Conservation (phyloP, 1,139 yeast species). For the Ogataea hybrid region DNA sequence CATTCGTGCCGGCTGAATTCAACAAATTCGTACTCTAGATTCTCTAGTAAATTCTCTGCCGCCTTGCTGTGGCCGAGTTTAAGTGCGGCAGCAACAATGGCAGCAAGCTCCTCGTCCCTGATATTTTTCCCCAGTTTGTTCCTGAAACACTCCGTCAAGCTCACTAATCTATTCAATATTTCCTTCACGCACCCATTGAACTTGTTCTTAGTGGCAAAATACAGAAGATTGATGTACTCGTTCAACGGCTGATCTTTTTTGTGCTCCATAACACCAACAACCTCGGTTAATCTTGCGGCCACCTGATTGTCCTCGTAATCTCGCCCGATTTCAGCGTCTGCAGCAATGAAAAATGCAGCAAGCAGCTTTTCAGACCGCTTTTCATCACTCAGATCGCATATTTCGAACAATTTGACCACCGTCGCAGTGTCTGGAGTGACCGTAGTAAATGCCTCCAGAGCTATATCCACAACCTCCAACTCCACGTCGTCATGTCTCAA, state of each 20-base stretch:
- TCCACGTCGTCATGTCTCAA: slow-evolving; percentile 17
- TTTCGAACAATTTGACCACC: slow-evolving; percentile 20
- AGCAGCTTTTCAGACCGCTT: slow-evolving; percentile 17
- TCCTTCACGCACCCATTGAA: slow-evolving; percentile 25
- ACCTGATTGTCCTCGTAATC: slow-evolving; percentile 29
- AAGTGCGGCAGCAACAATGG: slow-evolving; percentile 26
- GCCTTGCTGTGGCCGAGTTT: slow-evolving; percentile 21
- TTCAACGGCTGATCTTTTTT: slow-evolving; percentile 21
- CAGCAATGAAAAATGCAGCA: slow-evolving; percentile 26
- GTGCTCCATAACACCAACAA: slow-evolving; percentile 21
- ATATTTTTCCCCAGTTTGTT: slow-evolving; percentile 12
- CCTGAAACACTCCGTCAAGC: slow-evolving; percentile 19
- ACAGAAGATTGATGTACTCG: slow-evolving; percentile 28
- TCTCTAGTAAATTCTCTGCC: slow-evolving; percentile 16
- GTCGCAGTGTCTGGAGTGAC: slow-evolving; percentile 30
- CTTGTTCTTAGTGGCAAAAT: slow-evolving; percentile 28
- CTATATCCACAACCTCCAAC: slow-evolving; percentile 26
- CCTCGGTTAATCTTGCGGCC: slow-evolving; percentile 15
- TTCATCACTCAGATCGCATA: slow-evolving; percentile 18
- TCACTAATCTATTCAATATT: slow-evolving; percentile 21
- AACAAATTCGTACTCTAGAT: slow-evolving; percentile 13
- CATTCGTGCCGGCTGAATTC: slow-evolving; percentile 26
- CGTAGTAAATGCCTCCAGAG: slow-evolving; percentile 29
- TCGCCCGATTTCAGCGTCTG: slow-evolving; percentile 28
- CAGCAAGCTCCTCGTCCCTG: slow-evolving; percentile 27